A percentile compares a stretch with the other conserved stretches of the same genome.
phyloP scores from a whole-genome alignment of 1,139 yeast species.

The Saccharomyces hybrid region DNA sequence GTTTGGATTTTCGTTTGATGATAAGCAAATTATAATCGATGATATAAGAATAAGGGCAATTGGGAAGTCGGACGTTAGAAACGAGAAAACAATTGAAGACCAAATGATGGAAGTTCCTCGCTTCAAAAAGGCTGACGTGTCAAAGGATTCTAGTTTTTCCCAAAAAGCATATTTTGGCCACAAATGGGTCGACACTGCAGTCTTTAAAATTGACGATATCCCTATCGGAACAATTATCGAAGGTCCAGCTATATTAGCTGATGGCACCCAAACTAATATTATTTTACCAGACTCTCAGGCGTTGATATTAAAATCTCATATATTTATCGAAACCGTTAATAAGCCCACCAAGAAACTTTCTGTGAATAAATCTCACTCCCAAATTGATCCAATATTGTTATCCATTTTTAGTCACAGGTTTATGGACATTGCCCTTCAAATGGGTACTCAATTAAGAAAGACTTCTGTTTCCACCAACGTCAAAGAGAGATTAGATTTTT shows the following conservation, averaged over 20 bases:
- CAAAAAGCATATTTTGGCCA: constrained; percentile 40
- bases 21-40: constrained; percentile 62
- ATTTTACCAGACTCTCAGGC: constrained; percentile 69
- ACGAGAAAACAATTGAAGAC: constrained; percentile 33
- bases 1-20: constrained; percentile 57
- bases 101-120: constrained; percentile 25
- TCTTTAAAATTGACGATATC: constrained; percentile 45
- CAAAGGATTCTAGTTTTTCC: constrained; percentile 25
- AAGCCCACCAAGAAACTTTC: constrained; percentile 29
- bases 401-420: constrained; percentile 79
- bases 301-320: constrained; percentile 51
- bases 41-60: constrained; percentile 71
- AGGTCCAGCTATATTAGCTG: constrained; percentile 84
- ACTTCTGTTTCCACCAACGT: constrained; percentile 82
- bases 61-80: constrained; percentile 38
- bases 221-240: constrained; percentile 43
- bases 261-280: constrained; percentile 78
- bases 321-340: constrained; percentile 38
- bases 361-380: constrained; percentile 27
- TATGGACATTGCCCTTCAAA: constrained; percentile 85
- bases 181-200: constrained; percentile 46
- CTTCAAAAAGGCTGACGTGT: constrained; percentile 15
- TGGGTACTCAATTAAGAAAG: constrained; percentile 75
- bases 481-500: constrained; percentile 74
- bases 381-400: constrained; percentile 58